These are phyloP conservation scores for Candida tunisiensis DNA, from an alignment of 1,139 yeast species.

Conservation along the genomic window DNA sequence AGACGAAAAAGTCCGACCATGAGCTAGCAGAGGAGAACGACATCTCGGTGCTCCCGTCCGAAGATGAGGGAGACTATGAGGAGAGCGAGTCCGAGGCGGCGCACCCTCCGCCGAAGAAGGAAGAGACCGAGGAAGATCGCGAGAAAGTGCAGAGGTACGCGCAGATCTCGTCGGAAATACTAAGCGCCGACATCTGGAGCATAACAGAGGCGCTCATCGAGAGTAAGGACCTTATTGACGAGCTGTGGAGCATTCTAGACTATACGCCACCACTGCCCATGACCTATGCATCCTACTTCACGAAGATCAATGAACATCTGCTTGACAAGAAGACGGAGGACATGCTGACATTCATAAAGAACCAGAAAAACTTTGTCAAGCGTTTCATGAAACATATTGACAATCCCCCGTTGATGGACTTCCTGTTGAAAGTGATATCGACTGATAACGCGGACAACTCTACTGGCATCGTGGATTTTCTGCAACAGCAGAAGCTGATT, in stretches of 20 bases:
- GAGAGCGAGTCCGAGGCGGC: conserved; percentile 4
- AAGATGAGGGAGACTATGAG: conserved; percentile 15
- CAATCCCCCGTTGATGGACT: conserved; percentile 78
- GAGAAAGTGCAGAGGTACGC: conserved; percentile 44
- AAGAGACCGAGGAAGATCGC: conserved; percentile 9
- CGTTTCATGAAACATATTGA: conserved; percentile 65
- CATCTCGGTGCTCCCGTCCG: too few species aligned
- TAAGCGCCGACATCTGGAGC: conserved; percentile 91
- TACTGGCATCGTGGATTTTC: conserved; percentile 59
- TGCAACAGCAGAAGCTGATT: conserved; percentile 48
- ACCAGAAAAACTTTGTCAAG: conserved; percentile 45
- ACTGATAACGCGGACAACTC: conserved; percentile 67
- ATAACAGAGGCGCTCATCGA: conserved; percentile 85
- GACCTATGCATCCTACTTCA: conserved; percentile 69
- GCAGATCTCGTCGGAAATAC: conserved; percentile 76
- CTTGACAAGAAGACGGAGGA: conserved; percentile 82
- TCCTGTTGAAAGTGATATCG: conserved; percentile 55
- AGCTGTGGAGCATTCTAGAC: conserved; percentile 70
- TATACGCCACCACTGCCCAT: conserved; percentile 48
- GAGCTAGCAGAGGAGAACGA: too few species aligned
- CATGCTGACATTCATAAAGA: conserved; percentile 54
- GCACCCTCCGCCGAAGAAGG: conserved; percentile 3
- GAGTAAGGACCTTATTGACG: conserved; percentile 42
- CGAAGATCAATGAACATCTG: conserved; percentile 87
- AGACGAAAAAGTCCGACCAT: too few species aligned